Evolutionary conservation across 2,329 filamentous ascomycete genomes (phyloP).

Genomic region (Aureobasidium sp.): DNA sequence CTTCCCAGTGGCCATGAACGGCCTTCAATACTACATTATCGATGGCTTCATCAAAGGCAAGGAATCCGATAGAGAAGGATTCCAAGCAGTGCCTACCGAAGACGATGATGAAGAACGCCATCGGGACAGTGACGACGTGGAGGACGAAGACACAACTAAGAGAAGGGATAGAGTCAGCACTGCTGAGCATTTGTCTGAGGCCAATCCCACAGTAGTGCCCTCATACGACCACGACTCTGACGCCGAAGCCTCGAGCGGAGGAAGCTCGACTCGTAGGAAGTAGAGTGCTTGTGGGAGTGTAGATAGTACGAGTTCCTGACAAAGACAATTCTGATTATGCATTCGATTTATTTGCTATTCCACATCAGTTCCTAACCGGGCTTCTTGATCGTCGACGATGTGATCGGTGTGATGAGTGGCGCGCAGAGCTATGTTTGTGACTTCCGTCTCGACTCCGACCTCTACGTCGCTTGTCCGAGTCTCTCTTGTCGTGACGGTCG

Average conservation of each 20-base stretch:
- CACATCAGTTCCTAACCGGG: background rate
- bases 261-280: background rate
- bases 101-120: conserved; percentile 24
- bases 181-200: conserved; percentile 1
- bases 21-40: conserved; percentile 95
- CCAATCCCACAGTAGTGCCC: background rate
- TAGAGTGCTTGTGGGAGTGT: background rate
- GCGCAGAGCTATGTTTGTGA: background rate
- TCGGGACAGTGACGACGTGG: conserved; percentile 17
- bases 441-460: conserved; percentile 15
- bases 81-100: conserved; percentile 25
- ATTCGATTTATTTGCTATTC: background rate
- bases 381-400: conserved; percentile 7
- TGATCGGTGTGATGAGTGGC: background rate
- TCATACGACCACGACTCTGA: conserved; percentile 2
- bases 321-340: background rate
- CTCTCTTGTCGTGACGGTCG: conserved; percentile 3
- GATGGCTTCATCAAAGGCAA: conserved; percentile 84
- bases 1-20: conserved; percentile 98
- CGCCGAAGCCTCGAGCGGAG: background rate
- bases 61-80: conserved; percentile 26
- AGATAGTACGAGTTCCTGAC: background rate
- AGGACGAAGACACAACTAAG: conserved; percentile 2
- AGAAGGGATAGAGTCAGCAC: background rate
- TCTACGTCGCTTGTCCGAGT: conserved; percentile 15